phyloP scores from a whole-genome alignment of 2,329 filamentous ascomycete species.

The Exophiala calicioides region DNA sequence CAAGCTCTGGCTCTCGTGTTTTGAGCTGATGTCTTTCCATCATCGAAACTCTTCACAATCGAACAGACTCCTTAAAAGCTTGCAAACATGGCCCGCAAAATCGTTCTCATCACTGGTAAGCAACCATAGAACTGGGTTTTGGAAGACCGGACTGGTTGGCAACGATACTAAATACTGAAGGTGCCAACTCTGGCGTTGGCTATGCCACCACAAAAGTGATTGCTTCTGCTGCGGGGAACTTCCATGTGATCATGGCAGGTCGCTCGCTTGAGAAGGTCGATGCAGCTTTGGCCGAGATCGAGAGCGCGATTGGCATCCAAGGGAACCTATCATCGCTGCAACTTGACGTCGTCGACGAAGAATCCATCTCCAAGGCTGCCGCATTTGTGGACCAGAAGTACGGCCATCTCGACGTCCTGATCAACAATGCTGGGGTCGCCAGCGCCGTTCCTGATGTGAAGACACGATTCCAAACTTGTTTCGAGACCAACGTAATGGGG shows the following conservation, averaged over 20 bases:
- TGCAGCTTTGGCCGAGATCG: constrained; percentile 12
- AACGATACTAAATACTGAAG: constrained; percentile 21
- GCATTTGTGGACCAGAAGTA: not conserved
- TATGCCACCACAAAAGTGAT: constrained; percentile 29
- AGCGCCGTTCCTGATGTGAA: not conserved
- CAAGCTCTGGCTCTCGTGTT: no score
- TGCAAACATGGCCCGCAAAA: not conserved
- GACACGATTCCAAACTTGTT: constrained; percentile 22
- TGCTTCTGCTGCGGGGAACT: constrained; percentile 20
- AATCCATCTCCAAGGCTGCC: constrained; percentile 10
- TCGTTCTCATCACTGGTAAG: constrained; percentile 20
- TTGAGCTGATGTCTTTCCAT: no score
- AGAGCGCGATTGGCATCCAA: constrained; percentile 6
- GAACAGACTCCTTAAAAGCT: no score
- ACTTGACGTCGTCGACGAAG: constrained; percentile 36
- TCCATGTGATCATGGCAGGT: constrained; percentile 27
- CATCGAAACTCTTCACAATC: no score
- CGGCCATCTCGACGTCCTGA: not conserved
- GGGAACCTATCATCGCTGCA: constrained; percentile 33
- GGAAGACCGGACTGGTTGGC: not conserved
- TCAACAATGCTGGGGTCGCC: not conserved
- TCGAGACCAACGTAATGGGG: constrained; percentile 43
- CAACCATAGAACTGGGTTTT: not conserved
- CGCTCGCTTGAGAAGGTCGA: constrained; percentile 12
- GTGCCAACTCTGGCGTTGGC: constrained; percentile 34